Percentiles rank a stretch among this genome's conserved stretches.
Evolutionary conservation across 2,329 filamentous ascomycete species (phyloP).

Genomic region (Pyrenochaeta sp.): DNA sequence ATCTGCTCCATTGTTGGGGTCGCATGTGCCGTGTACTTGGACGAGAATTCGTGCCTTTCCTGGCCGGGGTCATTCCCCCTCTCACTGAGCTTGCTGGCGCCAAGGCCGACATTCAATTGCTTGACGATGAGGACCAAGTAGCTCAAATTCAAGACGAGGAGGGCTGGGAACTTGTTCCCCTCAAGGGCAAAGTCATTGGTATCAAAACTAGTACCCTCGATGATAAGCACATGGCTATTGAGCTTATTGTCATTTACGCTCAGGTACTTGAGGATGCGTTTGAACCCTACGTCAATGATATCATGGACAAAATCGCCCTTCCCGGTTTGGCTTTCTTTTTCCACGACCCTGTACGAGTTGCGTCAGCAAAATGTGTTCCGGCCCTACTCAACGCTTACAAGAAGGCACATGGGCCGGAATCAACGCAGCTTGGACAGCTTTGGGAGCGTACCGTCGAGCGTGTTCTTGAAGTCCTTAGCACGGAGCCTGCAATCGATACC

Average conservation of each 20-base stretch:
- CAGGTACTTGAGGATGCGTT: constrained; percentile 94
- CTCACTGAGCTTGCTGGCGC: constrained; percentile 89
- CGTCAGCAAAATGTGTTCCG: constrained; percentile 92
- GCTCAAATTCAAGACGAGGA: constrained; percentile 93
- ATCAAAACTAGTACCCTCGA: constrained; percentile 97
- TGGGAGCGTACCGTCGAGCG: constrained; percentile 90
- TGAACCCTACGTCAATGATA: constrained; percentile 87
- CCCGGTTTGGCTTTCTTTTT: constrained; percentile 98
- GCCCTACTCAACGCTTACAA: constrained; percentile 94
- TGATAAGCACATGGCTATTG: constrained; percentile 99
- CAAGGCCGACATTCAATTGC: constrained; percentile 94
- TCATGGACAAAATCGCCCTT: constrained; percentile 95
- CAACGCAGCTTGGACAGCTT: constrained; percentile 78
- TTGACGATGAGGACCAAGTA: constrained; percentile 94
- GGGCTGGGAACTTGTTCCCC: constrained; percentile 94
- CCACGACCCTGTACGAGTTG: constrained; percentile 95
- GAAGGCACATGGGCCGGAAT: constrained; percentile 84
- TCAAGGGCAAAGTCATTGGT: constrained; percentile 97
- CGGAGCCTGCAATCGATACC: constrained; percentile 94
- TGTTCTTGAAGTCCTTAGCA: constrained; percentile 89
- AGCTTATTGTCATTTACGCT: constrained; percentile 95
- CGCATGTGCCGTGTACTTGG: constrained; percentile 97
- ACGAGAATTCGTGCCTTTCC: constrained; percentile 88
- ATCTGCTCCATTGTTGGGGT: constrained; percentile 98
- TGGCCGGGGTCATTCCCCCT: constrained; percentile 93